Evolutionary conservation across 768 basidiomycete genomes (phyloP).

Genomic region (Lentinula raphanica): DNA sequence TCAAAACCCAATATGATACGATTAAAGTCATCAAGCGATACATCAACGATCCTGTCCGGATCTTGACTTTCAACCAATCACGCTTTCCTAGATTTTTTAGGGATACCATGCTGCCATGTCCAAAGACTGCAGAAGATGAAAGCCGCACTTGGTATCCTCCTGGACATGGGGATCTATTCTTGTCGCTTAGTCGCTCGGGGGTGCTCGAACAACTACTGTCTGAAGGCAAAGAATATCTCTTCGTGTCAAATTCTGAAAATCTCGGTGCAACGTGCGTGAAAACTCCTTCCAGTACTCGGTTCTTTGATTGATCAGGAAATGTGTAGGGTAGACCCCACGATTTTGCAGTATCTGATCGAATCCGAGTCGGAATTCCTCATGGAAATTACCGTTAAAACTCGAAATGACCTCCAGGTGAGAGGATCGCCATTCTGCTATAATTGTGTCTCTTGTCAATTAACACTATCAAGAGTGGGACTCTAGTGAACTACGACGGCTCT

Average conservation of each 20-base stretch:
- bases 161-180: conserved; percentile 94
- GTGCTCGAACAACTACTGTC: conserved; percentile 84
- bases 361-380: conserved; percentile 81
- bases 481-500: conserved; percentile 86
- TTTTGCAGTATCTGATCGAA: conserved; percentile 82
- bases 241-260: conserved; percentile 97
- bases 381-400: conserved; percentile 97
- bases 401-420: conserved; percentile 65
- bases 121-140: conserved; percentile 71
- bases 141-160: conserved; percentile 92
- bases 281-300: not conserved
- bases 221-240: conserved; percentile 95
- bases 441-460: not conserved
- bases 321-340: conserved; percentile 69
- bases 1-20: conserved; percentile 95
- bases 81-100: conserved; percentile 90
- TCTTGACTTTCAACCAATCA: conserved; percentile 90
- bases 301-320: no score
- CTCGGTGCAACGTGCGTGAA: conserved; percentile 76
- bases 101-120: conserved; percentile 81
- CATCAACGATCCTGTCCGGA: conserved; percentile 88
- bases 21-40: conserved; percentile 96
- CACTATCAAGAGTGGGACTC: conserved; percentile 50
- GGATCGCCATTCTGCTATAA: not conserved
- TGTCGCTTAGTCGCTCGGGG: conserved; percentile 85